A percentile compares a stretch with the other conserved stretches of the same genome.
These are phyloP conservation scores for Rhodosorus marinus DNA, from an alignment of 23 red algal species.

Conservation along the genomic window DNA sequence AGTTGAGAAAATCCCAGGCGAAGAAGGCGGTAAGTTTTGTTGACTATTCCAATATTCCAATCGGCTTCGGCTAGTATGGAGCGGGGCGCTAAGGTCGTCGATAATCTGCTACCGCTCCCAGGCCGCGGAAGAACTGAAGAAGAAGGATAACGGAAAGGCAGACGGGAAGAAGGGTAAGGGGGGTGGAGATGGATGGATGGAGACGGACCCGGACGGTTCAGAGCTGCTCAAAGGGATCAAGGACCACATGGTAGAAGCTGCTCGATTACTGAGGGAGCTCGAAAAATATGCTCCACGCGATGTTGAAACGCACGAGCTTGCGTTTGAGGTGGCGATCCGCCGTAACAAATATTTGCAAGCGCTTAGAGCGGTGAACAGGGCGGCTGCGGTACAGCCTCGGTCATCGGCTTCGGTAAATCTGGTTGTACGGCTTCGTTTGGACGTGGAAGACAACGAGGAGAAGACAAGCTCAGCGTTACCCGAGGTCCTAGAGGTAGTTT, in stretches of 20 bases:
- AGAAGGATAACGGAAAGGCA: slow-evolving; percentile 11
- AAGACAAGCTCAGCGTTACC: no score
- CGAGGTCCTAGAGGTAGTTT: no score
- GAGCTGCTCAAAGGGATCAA: slow-evolving; percentile 9
- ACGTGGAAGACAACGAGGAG: no score
- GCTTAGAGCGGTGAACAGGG: background rate
- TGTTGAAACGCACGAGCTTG: background rate
- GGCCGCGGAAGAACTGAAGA: background rate
- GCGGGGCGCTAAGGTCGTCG: slow-evolving; percentile 2
- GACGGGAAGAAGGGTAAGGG: slow-evolving; percentile 3
- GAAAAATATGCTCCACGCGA: slow-evolving; percentile 1
- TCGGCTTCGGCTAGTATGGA: background rate
- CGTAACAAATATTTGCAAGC: slow-evolving; percentile 5
- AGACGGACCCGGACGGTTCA: slow-evolving; percentile 32
- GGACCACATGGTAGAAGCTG: slow-evolving; percentile 5
- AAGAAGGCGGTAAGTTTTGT: slow-evolving; percentile 3
- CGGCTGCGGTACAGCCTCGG: no score
- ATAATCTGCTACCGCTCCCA: slow-evolving; percentile 6
- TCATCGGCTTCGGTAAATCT: no score
- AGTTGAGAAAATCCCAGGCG: slow-evolving; percentile 37
- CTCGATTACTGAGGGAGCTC: background rate
- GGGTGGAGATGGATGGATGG: slow-evolving; percentile 61
- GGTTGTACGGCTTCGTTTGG: no score
- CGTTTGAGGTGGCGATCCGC: slow-evolving; percentile 8
- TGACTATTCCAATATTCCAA: background rate